Evolutionary conservation across 345 rosid genomes (phyloP), one percentile per base, ranked within the genome.

Genomic region (Salix udensis): DNA sequence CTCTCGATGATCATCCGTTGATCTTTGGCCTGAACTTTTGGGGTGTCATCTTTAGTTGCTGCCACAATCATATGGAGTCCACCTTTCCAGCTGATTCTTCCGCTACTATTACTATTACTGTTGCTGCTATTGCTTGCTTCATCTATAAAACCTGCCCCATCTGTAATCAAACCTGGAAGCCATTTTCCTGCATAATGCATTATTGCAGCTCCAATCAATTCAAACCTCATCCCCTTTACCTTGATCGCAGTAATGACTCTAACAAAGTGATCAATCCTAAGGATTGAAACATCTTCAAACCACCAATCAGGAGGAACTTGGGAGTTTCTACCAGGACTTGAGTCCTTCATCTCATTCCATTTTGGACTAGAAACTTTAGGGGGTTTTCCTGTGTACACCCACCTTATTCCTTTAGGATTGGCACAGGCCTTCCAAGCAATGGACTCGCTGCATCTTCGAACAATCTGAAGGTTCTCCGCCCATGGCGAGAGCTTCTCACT

Each of bases 391-490:
- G 94, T 93, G 78, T 93, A 96, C 18, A 94, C 89, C 99, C 99
- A 93, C 73, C 91, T 86, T 36, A 96, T 93, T 36, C 98, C 97
- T 86, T 96, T 96, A 0, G 96, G 99, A 76, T 93, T 96, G 68
- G 98, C 96, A 79, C 98, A 91, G 65, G 98, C 99, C 50, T 96
- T 96, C 99, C 99, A 96, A 65, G 99, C 99, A 31, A 96, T 91
- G 3, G 99, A 96, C 83, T 96, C 99, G 37, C 99, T 96, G 74
- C 97, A 96, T 72, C 99, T 85, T 13, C 99, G 77, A 40, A 92
- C 96, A 65, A 96, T 96, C 82, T 96, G 99, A 73, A 96, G 97
- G 76, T 96, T 96, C 83, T 96, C 98, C 6, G 96, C 97, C 99
- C 99, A 93, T 0, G 98, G 98, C 0, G 99, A 93, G 36, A 93